These are phyloP conservation scores for Diplotaxis tenuifolia DNA, from an alignment of 345 rosid species.

Conservation along the genomic window DNA sequence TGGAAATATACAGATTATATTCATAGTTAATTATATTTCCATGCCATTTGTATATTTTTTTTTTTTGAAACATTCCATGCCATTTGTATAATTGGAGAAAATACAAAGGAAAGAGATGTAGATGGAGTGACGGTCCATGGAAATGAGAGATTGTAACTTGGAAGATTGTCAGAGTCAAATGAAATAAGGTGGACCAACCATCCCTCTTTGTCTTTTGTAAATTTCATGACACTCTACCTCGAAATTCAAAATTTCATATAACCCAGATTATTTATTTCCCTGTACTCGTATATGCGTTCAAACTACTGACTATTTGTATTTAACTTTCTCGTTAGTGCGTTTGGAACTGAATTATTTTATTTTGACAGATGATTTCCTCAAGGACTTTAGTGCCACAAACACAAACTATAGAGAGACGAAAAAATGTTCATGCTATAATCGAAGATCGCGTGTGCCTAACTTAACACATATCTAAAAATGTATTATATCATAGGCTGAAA, in stretches of 20 bases:
- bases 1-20: not conserved
- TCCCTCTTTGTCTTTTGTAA: not conserved
- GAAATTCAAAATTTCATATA: constrained; percentile 9
- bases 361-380: not conserved
- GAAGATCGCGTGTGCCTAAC: not conserved
- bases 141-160: constrained; percentile 22
- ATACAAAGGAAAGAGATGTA: not conserved
- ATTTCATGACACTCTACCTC: not conserved
- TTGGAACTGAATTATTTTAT: not conserved
- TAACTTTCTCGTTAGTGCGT: not conserved
- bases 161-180: constrained; percentile 33
- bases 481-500: not conserved
- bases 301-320: not conserved
- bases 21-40: not conserved
- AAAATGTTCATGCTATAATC: not conserved
- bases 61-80: no score
- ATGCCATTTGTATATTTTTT: not conserved
- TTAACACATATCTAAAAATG: not conserved
- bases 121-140: constrained; percentile 38
- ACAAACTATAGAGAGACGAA: not conserved
- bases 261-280: not conserved
- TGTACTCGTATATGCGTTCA: not conserved
- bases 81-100: not conserved
- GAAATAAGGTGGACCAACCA: constrained; percentile 22
- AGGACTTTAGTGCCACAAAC: not conserved